A percentile compares a stretch with the other conserved stretches of the same genome.
Evolutionary conservation across 495 filamentous ascomycete genomes (phyloP).

Genomic region (Haplographium delicatum): DNA sequence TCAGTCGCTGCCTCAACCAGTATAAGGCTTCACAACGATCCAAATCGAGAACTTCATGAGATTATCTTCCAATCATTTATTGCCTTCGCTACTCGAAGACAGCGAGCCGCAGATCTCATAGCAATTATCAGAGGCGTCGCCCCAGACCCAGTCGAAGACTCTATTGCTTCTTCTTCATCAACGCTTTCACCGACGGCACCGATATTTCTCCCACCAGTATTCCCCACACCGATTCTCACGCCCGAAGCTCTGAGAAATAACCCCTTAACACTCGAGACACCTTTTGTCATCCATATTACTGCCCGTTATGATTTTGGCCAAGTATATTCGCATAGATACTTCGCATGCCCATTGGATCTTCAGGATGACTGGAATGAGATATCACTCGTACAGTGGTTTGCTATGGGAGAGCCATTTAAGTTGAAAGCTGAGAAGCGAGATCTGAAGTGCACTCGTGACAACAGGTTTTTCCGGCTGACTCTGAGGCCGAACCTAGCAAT

Average conservation of each 20-base stretch:
- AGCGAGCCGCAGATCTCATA: not conserved
- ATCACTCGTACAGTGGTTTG: conserved; percentile 19
- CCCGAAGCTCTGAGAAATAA: conserved; percentile 14
- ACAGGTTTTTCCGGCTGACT: conserved; percentile 20
- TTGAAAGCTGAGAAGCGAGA: conserved; percentile 21
- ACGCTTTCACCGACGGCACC: not conserved
- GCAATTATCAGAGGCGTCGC: not conserved
- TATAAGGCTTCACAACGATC: conserved; percentile 15
- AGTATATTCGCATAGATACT: conserved; percentile 23
- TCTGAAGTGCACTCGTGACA: conserved; percentile 18
- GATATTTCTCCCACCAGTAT: not conserved
- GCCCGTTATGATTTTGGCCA: conserved; percentile 21
- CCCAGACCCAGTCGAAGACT: not conserved
- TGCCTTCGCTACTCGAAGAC: conserved; percentile 7
- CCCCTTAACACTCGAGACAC: conserved; percentile 10
- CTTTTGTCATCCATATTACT: conserved; percentile 18
- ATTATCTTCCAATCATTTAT: conserved; percentile 18
- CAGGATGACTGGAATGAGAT: conserved; percentile 22
- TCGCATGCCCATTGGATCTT: conserved; percentile 12
- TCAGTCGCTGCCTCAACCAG: not conserved
- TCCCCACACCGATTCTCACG: conserved; percentile 6
- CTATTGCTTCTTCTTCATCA: not conserved
- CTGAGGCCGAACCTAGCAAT: conserved; percentile 21
- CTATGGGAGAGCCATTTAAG: conserved; percentile 14
- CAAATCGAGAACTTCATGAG: conserved; percentile 21